A percentile compares a stretch with the other conserved stretches of the same genome.
Evolutionary conservation across 495 filamentous ascomycete genomes (phyloP).

Genomic region (Neurospora sublineolata): DNA sequence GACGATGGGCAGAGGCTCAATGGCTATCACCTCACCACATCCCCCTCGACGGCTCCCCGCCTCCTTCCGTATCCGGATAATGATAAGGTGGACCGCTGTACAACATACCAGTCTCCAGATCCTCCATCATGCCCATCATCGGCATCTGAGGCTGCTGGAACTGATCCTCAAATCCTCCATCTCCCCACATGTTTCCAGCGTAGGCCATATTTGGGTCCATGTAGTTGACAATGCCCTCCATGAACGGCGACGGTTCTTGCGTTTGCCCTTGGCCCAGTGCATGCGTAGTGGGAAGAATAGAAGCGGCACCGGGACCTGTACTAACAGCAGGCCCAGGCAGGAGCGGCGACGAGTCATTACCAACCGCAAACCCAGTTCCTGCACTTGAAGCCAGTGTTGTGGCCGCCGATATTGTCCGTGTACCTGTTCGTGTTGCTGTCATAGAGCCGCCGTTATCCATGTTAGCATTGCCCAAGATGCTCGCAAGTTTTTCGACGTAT

Average conservation of each 20-base stretch:
- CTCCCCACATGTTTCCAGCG: not conserved
- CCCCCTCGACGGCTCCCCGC: not conserved
- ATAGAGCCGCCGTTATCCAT: not conserved
- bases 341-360: not conserved
- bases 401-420: not conserved
- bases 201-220: not conserved
- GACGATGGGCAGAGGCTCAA: not conserved
- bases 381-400: not conserved
- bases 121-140: not conserved
- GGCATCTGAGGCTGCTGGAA: not conserved
- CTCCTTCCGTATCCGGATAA: not conserved
- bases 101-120: not conserved
- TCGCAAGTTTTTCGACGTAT: conserved; percentile 24
- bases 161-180: conserved; percentile 1
- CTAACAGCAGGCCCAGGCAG: not conserved
- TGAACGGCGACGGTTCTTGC: not conserved
- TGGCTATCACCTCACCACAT: not conserved
- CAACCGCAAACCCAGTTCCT: not conserved
- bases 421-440: not conserved
- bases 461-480: not conserved
- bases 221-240: not conserved
- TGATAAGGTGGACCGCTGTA: not conserved
- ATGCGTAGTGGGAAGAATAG: not conserved
- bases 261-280: not conserved
- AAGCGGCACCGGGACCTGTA: not conserved